A percentile compares a stretch with the other conserved stretches of the same genome.
phyloP scores from a whole-genome alignment of 768 basidiomycete genomes.

The Hypsizygus marmoreus region DNA sequence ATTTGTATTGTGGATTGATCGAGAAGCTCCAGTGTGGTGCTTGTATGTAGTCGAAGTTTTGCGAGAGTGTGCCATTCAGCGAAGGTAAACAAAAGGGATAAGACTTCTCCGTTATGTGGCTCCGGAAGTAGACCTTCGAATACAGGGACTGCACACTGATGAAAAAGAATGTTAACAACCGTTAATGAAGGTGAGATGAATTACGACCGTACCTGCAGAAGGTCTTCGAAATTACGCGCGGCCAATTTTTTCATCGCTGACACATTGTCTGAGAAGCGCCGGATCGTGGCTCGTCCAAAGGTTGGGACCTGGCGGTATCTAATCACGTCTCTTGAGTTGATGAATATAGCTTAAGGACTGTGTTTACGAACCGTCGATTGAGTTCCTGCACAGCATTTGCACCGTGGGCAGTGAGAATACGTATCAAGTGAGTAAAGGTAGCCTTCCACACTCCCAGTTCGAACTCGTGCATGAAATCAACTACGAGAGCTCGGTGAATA shows the following conservation, averaged over 20 bases:
- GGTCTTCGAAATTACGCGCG: constrained; percentile 30
- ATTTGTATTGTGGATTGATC: constrained; percentile 10
- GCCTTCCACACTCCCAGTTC: constrained; percentile 29
- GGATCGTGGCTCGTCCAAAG: constrained; percentile 22
- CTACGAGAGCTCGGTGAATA: constrained; percentile 16
- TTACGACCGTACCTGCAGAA: constrained; percentile 25
- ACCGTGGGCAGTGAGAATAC: constrained; percentile 16
- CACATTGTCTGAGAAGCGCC: constrained; percentile 21
- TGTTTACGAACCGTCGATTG: constrained; percentile 15
- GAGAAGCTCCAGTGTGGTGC: constrained; percentile 4
- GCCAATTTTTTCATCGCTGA: constrained; percentile 23
- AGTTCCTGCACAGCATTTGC: constrained; percentile 9
- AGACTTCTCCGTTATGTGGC: constrained; percentile 17
- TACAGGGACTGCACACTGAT: constrained; percentile 12
- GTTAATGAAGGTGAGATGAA: not conserved
- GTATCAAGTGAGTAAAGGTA: constrained; percentile 24
- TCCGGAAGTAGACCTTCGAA: constrained; percentile 12
- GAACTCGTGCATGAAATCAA: constrained; percentile 29
- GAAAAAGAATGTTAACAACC: not conserved
- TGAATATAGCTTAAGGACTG: not conserved
- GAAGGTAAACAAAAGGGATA: constrained; percentile 18
- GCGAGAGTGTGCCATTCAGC: constrained; percentile 26
- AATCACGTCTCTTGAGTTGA: not conserved
- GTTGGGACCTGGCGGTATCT: constrained; percentile 9
- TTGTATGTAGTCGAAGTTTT: constrained; percentile 24